A percentile compares a stretch with the other conserved stretches of the same genome.
Evolutionary conservation across 2,329 filamentous ascomycete species (phyloP).

Genomic region (Trichoderma aggressivum): DNA sequence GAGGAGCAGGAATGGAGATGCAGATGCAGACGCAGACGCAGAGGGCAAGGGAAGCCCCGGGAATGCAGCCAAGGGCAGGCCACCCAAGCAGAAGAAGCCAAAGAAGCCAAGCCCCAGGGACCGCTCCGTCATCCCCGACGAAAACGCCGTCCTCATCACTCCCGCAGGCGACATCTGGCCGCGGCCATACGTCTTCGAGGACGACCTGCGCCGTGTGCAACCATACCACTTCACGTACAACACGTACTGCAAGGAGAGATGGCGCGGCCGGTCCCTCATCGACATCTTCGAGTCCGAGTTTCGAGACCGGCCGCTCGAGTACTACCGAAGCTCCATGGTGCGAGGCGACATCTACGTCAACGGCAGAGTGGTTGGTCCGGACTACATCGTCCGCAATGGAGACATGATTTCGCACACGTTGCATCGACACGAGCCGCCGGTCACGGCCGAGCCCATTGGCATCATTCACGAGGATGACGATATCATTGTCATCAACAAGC

Average conservation of each 20-base stretch:
- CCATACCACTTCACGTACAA: conserved; percentile 96
- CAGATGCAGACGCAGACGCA: too few species aligned
- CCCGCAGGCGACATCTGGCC: conserved; percentile 44
- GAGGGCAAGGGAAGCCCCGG: background rate
- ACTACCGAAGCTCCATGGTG: conserved; percentile 84
- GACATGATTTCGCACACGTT: conserved; percentile 89
- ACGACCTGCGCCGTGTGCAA: conserved; percentile 74
- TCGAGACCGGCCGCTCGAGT: conserved; percentile 77
- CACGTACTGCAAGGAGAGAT: conserved; percentile 89
- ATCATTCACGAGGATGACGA: conserved; percentile 89
- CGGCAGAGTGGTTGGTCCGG: conserved; percentile 63
- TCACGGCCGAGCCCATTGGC: conserved; percentile 73
- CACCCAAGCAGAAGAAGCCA: background rate
- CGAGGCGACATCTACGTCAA: conserved; percentile 77
- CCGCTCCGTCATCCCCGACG: conserved; percentile 21
- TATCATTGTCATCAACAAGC: conserved; percentile 96
- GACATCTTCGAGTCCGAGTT: conserved; percentile 93
- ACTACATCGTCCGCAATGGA: conserved; percentile 78
- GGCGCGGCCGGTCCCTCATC: conserved; percentile 75
- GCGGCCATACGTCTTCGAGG: conserved; percentile 76
- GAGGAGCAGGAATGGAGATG: background rate
- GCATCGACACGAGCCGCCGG: conserved; percentile 92
- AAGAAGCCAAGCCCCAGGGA: conserved; percentile 11
- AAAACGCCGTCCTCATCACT: conserved; percentile 30
- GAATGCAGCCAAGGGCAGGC: background rate